Conservation (phyloP, 2,329 filamentous ascomycete species). For the Alternaria ethzedia region DNA sequence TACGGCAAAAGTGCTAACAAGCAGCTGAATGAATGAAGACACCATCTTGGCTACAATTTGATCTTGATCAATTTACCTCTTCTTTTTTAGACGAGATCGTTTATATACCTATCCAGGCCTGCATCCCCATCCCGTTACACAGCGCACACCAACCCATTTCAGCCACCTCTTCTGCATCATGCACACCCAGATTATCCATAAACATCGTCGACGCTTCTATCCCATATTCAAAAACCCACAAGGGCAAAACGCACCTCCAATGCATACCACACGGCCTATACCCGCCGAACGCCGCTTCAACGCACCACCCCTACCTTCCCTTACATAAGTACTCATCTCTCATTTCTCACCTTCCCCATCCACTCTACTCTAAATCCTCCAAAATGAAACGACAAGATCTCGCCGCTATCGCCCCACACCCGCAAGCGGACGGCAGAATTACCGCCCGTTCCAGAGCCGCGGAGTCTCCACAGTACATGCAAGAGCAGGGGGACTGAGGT, state of each 20-base stretch:
- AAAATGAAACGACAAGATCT: too few species aligned
- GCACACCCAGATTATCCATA: neutral
- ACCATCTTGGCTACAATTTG: neutral
- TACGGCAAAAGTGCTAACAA: neutral
- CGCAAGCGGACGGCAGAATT: too few species aligned
- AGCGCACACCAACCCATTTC: neutral
- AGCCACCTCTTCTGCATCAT: neutral
- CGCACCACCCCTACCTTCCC: neutral
- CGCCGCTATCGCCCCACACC: neutral
- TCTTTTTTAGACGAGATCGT: neutral
- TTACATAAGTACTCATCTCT: neutral
- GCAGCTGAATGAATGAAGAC: neutral
- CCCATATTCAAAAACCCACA: too few species aligned
- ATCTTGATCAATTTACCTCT: neutral
- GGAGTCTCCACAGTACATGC: neutral
- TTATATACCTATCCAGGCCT: neutral
- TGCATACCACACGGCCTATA: neutral
- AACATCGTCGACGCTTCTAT: too few species aligned
- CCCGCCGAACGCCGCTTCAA: neutral
- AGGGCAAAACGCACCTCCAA: neutral
- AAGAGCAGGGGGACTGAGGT: neutral
- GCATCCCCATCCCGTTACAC: too few species aligned
- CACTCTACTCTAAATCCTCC: neutral
- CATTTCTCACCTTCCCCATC: neutral
- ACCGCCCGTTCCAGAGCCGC: neutral